phyloP scores from a whole-genome alignment of 2,329 filamentous ascomycete genomes.

The Fusarium sp. region DNA sequence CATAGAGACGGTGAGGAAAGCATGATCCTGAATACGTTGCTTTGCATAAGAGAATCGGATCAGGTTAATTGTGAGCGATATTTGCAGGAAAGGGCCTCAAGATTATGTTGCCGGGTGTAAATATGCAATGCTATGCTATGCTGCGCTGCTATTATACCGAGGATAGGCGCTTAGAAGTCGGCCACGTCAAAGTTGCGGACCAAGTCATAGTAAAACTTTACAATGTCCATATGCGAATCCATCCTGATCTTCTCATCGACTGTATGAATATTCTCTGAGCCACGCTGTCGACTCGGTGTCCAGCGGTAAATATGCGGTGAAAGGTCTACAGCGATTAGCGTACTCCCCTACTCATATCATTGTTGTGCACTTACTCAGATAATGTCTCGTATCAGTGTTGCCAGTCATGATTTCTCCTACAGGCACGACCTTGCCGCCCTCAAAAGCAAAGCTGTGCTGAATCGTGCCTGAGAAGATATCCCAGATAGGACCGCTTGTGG shows the following conservation, averaged over 20 bases:
- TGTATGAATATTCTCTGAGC: constrained; percentile 55
- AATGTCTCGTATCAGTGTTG: constrained; percentile 60
- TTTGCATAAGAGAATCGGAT: not conserved
- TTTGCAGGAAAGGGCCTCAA: not conserved
- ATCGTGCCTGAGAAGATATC: constrained; percentile 65
- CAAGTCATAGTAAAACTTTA: constrained; percentile 61
- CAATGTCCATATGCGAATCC: constrained; percentile 55
- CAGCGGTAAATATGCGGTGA: constrained; percentile 59
- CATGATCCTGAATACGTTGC: not conserved
- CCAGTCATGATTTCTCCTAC: constrained; percentile 62
- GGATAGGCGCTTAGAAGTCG: constrained; percentile 37
- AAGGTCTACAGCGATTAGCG: constrained; percentile 44
- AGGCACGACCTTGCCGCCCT: constrained; percentile 65
- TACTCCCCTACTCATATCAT: not conserved
- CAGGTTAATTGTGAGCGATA: not conserved
- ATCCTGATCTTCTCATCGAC: constrained; percentile 59
- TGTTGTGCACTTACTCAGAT: constrained; percentile 50
- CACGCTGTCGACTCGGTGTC: constrained; percentile 52
- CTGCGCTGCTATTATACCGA: not conserved
- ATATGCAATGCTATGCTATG: not conserved
- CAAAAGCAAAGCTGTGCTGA: constrained; percentile 59
- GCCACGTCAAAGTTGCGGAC: constrained; percentile 61
- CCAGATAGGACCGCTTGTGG: constrained; percentile 62
- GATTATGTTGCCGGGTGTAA: constrained; percentile 1
- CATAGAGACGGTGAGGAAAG: constrained; percentile 14